These are phyloP conservation scores for Nannochloropsis gaditana DNA, from an alignment of 108 stramenopile genomes.

Conservation along the genomic window DNA sequence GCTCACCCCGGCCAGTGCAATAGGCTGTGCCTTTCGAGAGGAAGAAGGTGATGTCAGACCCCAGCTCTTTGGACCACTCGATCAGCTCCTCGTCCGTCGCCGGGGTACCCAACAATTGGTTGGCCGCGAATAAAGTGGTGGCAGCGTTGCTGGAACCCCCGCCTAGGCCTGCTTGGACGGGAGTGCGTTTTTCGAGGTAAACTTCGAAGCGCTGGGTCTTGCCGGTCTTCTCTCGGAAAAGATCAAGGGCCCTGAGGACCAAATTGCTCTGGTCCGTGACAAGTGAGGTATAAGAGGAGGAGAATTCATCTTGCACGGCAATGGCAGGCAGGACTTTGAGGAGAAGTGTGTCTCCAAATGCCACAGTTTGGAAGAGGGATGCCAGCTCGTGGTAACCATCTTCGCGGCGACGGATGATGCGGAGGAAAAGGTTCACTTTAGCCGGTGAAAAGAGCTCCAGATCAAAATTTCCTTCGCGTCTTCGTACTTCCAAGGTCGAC, in stretches of 20 bases:
- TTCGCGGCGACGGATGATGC: slow-evolving; percentile 76
- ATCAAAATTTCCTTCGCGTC: slow-evolving; percentile 37
- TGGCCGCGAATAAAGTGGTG: slow-evolving; percentile 85
- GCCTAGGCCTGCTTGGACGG: slow-evolving; percentile 87
- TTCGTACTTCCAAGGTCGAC: not conserved
- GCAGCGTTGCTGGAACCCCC: slow-evolving; percentile 90
- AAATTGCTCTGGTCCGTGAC: slow-evolving; percentile 76
- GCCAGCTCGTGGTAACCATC: slow-evolving; percentile 91
- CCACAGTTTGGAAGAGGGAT: slow-evolving; percentile 88
- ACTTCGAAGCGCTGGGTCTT: slow-evolving; percentile 55
- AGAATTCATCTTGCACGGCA: slow-evolving; percentile 58
- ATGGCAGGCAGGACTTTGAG: slow-evolving; percentile 53
- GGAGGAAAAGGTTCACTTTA: slow-evolving; percentile 93
- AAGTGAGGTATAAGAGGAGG: slow-evolving; percentile 80
- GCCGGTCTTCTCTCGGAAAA: slow-evolving; percentile 75
- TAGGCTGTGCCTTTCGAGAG: slow-evolving; percentile 83
- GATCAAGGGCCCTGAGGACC: slow-evolving; percentile 74
- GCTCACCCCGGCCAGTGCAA: slow-evolving; percentile 89
- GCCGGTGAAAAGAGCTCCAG: slow-evolving; percentile 73
- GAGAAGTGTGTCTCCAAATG: slow-evolving; percentile 76
- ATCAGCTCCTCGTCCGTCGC: slow-evolving; percentile 75
- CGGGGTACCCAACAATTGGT: slow-evolving; percentile 75
- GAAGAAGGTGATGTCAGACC: slow-evolving; percentile 92
- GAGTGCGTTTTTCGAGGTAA: slow-evolving; percentile 74
- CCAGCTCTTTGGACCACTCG: slow-evolving; percentile 82